A percentile compares a stretch with the other conserved stretches of the same genome.
These are phyloP conservation scores for Lepiota brunneoincarnata DNA, from an alignment of 768 basidiomycete genomes.

Conservation along the genomic window DNA sequence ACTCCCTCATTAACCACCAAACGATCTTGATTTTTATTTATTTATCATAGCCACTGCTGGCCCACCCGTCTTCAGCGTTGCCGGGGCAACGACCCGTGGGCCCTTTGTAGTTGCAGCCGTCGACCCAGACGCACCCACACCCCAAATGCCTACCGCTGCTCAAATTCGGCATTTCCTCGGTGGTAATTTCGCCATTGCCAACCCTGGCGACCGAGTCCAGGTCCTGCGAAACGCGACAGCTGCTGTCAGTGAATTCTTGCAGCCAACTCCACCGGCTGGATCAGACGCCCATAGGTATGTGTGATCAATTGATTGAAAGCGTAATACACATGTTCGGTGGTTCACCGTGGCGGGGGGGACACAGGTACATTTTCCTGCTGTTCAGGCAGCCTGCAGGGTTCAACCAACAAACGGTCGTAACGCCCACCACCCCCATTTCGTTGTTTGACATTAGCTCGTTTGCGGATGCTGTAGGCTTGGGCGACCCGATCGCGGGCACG, in stretches of 20 bases:
- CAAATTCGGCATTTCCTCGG: constrained; percentile 47
- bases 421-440: constrained; percentile 26
- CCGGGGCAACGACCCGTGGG: constrained; percentile 22
- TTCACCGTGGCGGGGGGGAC: not conserved
- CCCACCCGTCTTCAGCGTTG: constrained; percentile 32
- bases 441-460: constrained; percentile 42
- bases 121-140: constrained; percentile 47
- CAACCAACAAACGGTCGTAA: constrained; percentile 33
- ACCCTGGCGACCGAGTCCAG: not conserved
- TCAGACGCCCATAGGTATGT: constrained; percentile 42
- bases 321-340: not conserved
- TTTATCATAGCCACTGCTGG: constrained; percentile 32
- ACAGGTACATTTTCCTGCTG: constrained; percentile 42
- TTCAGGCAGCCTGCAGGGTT: constrained; percentile 40
- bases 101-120: constrained; percentile 42
- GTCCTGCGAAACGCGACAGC: constrained; percentile 38
- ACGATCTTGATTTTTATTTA: not conserved
- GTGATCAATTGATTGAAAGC: constrained; percentile 8
- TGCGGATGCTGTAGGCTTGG: constrained; percentile 34
- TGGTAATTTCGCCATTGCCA: constrained; percentile 27
- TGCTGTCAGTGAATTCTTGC: constrained; percentile 35
- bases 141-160: constrained; percentile 33
- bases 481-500: constrained; percentile 40
- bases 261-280: constrained; percentile 42
- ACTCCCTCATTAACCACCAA: not conserved